Base-by-base conservation (phyloP, 2,329 filamentous ascomycete species). In the Sclerotinia sclerotiorum region DNA sequence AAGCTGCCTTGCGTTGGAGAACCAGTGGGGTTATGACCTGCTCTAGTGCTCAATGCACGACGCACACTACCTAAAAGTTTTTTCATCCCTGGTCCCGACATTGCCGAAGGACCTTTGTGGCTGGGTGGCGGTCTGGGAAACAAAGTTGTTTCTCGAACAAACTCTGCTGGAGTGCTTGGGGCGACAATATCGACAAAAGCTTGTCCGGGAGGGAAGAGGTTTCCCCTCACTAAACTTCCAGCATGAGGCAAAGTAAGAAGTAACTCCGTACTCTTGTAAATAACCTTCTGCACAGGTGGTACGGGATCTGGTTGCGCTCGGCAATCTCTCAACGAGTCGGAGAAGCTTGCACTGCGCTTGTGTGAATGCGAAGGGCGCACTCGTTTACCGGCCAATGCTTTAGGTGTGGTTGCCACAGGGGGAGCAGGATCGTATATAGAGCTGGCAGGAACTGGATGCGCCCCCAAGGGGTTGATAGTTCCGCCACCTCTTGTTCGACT, bases 21-120 rank as follows among this genome's bases (percentile, higher is more conserved):
- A 63, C 77, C 67, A 39, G 70, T 73, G 7, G 72, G 68, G 63
- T 64, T 72, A 39, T 70, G 67, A 17, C 70, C 73, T 42, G 69
- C 71, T 67, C 71, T 74, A 19, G 84, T 92, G 77, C 92, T 92
- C 61, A 97, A 79, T 7, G 90, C 94, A 71, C 93, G 88, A 24
- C 93, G 90, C 49, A 98, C 91, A 71, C 91, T 94, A 8, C 93
- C 91, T 63, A 99, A 84, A 0, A 98, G 85, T 73, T 89, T 95
- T 78, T 90, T 94, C 84, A 97, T 92, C 3, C 91, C 92, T 44
- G 90, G 90, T 58, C 87, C 84, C 13, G 85, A 88, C 84, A 89
- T 87, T 66, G 85, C 86, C 19, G 85, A 86, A 1, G 82, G 81
- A 35, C 80, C 79, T 72, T 85, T 88, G 60, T 82, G 81, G 54